Evolutionary conservation across 1,284 basidiomycete genomes (phyloP).

Genomic region (Polyporus tsugae): DNA sequence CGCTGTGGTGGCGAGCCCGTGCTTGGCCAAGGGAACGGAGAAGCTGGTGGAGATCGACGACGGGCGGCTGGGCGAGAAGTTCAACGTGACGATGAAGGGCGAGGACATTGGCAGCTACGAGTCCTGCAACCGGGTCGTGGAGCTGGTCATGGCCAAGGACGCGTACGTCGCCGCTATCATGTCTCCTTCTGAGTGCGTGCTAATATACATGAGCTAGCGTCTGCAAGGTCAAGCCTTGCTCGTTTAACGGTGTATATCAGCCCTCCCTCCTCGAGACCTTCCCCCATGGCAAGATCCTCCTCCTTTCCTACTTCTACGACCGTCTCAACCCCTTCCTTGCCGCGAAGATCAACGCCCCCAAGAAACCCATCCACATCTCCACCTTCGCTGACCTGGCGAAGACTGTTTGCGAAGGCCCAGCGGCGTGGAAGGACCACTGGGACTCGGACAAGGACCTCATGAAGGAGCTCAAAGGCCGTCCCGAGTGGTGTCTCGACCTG

Average conservation of each 20-base stretch:
- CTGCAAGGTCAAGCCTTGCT: slow-evolving; percentile 91
- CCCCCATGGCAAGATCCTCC: slow-evolving; percentile 78
- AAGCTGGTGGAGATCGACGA: slow-evolving; percentile 78
- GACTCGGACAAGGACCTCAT: slow-evolving; percentile 63
- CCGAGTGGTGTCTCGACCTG: slow-evolving; percentile 95
- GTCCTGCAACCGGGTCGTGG: slow-evolving; percentile 85
- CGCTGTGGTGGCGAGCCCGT: slow-evolving; percentile 75
- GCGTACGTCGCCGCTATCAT: slow-evolving; percentile 63
- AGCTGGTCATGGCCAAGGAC: slow-evolving; percentile 96
- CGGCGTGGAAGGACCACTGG: slow-evolving; percentile 68
- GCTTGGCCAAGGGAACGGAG: slow-evolving; percentile 75
- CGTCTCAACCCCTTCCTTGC: slow-evolving; percentile 85
- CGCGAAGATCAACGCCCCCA: slow-evolving; percentile 41
- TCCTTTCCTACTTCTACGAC: slow-evolving; percentile 98
- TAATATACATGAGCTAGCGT: slow-evolving; percentile 55
- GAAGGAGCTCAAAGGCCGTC: slow-evolving; percentile 81
- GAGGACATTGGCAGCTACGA: slow-evolving; percentile 84
- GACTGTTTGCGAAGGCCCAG: slow-evolving; percentile 76
- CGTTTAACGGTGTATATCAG: slow-evolving; percentile 98
- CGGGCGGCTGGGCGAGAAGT: slow-evolving; percentile 52
- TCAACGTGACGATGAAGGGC: slow-evolving; percentile 85
- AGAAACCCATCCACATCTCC: slow-evolving; percentile 59
- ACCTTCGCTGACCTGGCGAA: slow-evolving; percentile 72
- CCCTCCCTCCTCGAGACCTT: slow-evolving; percentile 94
- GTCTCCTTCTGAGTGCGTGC: slow-evolving; percentile 6